Evolutionary conservation across 495 filamentous ascomycete genomes (phyloP), one percentile per base, ranked within the genome.

Genomic region (Penicillium bialowiezense): DNA sequence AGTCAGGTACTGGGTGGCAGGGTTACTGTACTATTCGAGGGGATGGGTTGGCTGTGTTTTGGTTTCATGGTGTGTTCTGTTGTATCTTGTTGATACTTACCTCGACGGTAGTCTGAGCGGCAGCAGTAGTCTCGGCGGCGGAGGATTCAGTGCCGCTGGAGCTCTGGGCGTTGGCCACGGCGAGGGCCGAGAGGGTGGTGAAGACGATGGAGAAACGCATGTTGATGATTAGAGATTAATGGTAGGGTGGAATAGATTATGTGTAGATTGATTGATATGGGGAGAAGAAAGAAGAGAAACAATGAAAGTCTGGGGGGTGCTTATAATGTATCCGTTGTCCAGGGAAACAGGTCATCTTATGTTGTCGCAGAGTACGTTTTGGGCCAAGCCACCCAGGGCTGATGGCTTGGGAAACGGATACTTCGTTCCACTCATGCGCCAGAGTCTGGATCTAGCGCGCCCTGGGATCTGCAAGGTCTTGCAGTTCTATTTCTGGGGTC

Each of bases 181-280:
- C 72, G 41, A 74, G 52, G 49, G 70, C 70, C 54, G 70, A 66
- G 56, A 75, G 65, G 49, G 70, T 64, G 48, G 66, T 54, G 59
- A 73, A 50, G 57, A 73, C 35, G 55, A 72, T 50, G 14, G 66
- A 63, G 54, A 54, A 54, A 69, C 65, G 72, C 71, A 76, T 76
- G 39, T 42, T 73, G 65, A 48, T 48, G 31, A 44, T 52, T 40
- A 10, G 23, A 17, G 29, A 24, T 26, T 44, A 47, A 32, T 38
- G 48, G 43, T 54, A 19, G 13, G 13, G 36, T 17, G 14, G 24
- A 34, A 21, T 39, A 19, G 34, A 43, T 37, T 39, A 35, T 36
- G 35, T 28, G 35, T 47, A 43, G 32, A 31, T 40, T 19, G 18
- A 13, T 37, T 21, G 31, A 28, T 43, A 19, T 41, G 36, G 36